These are phyloP conservation scores for Penicillium sp. DNA, from an alignment of 2,329 filamentous ascomycete species.

Conservation along the genomic window DNA sequence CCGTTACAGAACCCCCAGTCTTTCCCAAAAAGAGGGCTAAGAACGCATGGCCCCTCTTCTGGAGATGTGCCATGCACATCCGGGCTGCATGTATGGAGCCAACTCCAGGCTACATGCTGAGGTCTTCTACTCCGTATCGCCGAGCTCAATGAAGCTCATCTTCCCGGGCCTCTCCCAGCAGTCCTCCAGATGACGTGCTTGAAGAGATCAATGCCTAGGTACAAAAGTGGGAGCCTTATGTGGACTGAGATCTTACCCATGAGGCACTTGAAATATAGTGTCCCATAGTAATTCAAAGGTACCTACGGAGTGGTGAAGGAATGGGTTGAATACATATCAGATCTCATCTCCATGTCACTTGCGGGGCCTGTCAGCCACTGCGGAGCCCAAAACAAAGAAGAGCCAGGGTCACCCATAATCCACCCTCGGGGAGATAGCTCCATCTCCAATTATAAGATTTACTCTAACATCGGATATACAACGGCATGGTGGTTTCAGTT, in stretches of 20 bases:
- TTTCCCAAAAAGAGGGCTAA: background rate
- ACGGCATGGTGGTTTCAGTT: background rate
- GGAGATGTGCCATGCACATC: background rate
- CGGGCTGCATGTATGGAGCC: slow-evolving; percentile 6
- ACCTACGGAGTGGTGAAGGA: background rate
- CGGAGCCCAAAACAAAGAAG: slow-evolving; percentile 8
- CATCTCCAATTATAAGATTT: slow-evolving; percentile 7
- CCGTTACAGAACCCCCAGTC: slow-evolving; percentile 12
- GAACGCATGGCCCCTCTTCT: background rate
- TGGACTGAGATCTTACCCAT: background rate
- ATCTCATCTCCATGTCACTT: slow-evolving; percentile 5
- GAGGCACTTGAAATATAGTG: no score
- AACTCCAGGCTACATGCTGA: slow-evolving; percentile 4
- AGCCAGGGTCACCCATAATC: slow-evolving; percentile 8
- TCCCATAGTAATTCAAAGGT: background rate
- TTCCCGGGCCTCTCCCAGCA: slow-evolving; percentile 4
- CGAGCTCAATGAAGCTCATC: background rate
- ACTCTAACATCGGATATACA: background rate
- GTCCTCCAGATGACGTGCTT: slow-evolving; percentile 13
- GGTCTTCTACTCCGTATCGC: slow-evolving; percentile 5
- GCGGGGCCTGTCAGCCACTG: slow-evolving; percentile 10
- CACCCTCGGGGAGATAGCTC: slow-evolving; percentile 2
- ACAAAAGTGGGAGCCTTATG: background rate
- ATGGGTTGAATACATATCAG: background rate
- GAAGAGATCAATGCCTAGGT: slow-evolving; percentile 4